Evolutionary conservation across 2,329 filamentous ascomycete species (phyloP).

Genomic region (Colletotrichum sp.): DNA sequence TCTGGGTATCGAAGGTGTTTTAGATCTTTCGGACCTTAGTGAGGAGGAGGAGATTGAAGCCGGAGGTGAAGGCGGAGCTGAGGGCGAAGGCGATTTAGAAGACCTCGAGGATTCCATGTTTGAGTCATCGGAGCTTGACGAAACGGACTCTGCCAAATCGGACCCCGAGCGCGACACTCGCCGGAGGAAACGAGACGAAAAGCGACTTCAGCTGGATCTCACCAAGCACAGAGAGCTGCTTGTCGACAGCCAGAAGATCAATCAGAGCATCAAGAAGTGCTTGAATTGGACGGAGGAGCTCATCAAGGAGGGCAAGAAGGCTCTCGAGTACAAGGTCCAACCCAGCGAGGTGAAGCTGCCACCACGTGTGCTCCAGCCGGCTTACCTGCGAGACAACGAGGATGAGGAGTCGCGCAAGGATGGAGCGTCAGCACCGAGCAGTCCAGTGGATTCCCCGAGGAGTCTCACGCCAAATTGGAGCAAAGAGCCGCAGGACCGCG

Average conservation of each 20-base stretch:
- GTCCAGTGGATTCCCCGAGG: not conserved
- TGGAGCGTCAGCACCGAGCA: conserved; percentile 18
- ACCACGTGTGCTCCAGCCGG: conserved; percentile 74
- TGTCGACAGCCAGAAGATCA: conserved; percentile 91
- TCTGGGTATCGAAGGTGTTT: conserved; percentile 44
- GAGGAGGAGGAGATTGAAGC: conserved; percentile 47
- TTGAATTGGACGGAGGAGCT: conserved; percentile 89
- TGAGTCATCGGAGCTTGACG: conserved; percentile 44
- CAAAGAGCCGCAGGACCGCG: conserved; percentile 42
- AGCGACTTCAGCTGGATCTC: conserved; percentile 82
- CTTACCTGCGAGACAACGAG: conserved; percentile 64
- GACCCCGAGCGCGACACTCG: conserved; percentile 44
- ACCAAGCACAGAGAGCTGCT: conserved; percentile 88
- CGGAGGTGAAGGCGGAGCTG: not conserved
- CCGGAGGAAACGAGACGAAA: conserved; percentile 78
- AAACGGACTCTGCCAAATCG: conserved; percentile 41
- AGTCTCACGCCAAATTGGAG: conserved; percentile 18
- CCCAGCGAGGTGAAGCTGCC: conserved; percentile 83
- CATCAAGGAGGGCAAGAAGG: conserved; percentile 87
- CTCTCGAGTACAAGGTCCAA: conserved; percentile 81
- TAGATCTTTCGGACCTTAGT: conserved; percentile 56
- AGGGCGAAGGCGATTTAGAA: conserved; percentile 43
- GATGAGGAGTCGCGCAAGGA: conserved; percentile 29
- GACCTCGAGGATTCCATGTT: conserved; percentile 48
- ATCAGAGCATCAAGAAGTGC: conserved; percentile 90